Evolutionary conservation across 352 stramenopile genomes (phyloP).

Genomic region (Phytopythium litorale): DNA sequence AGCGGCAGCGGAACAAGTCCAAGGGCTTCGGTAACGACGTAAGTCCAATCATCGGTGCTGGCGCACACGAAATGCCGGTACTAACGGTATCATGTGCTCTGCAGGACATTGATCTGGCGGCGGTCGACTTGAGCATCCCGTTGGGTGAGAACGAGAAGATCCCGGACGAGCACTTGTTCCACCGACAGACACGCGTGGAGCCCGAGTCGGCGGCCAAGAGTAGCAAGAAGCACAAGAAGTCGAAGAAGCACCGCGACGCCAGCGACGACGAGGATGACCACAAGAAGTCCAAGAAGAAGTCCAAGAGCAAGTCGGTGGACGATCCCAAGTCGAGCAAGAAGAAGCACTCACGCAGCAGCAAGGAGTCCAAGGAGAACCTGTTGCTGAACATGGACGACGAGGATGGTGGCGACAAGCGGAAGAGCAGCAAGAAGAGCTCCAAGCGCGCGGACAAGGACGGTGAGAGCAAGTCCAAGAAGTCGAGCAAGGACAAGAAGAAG

Average conservation of each 20-base stretch:
- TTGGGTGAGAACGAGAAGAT: conserved; percentile 73
- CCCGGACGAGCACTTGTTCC: conserved; percentile 77
- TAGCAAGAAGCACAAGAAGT: conserved; percentile 42
- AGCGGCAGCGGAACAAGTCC: conserved; percentile 42
- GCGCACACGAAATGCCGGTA: not conserved
- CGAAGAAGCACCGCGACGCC: conserved; percentile 16
- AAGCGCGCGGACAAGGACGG: conserved; percentile 32
- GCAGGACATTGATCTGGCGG: conserved; percentile 64
- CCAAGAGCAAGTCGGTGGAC: conserved; percentile 13
- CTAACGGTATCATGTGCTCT: conserved; percentile 2
- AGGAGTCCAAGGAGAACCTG: conserved; percentile 47
- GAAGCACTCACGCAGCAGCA: conserved; percentile 3
- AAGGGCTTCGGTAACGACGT: conserved; percentile 27
- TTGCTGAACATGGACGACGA: conserved; percentile 43
- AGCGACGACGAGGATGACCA: conserved; percentile 23
- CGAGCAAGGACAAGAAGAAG: conserved; percentile 32
- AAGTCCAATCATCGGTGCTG: not conserved
- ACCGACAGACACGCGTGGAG: conserved; percentile 42
- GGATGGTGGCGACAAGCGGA: conserved; percentile 33
- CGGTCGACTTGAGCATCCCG: conserved; percentile 76
- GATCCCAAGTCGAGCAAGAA: conserved; percentile 15
- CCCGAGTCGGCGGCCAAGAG: conserved; percentile 29
- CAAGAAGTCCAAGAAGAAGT: conserved; percentile 30
- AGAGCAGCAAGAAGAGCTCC: conserved; percentile 45
- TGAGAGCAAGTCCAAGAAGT: conserved; percentile 23